Evolutionary conservation across 106 monocot genomes (phyloP).

Genomic region (Posidonia australis): DNA sequence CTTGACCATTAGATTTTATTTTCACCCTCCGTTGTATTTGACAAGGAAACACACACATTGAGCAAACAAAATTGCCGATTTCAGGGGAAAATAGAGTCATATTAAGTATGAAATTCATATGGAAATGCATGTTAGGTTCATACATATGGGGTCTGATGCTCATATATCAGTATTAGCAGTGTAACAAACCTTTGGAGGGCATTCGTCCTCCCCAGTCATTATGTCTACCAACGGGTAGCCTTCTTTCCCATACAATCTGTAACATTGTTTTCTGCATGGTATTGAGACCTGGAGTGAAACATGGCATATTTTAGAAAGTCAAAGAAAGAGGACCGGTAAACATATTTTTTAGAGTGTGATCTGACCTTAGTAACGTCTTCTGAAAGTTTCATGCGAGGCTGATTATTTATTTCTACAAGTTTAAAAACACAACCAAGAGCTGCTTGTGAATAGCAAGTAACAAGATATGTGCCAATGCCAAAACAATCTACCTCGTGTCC

Average conservation of each 20-base stretch:
- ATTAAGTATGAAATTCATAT: no score
- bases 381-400: conserved; percentile 96
- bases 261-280: conserved; percentile 85
- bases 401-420: conserved; percentile 90
- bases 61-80: no score
- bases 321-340: background rate
- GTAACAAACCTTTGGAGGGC: conserved; percentile 89
- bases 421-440: conserved; percentile 99
- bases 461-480: conserved; percentile 97
- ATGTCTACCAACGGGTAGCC: conserved; percentile 95
- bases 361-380: conserved; percentile 93
- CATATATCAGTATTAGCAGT: no score
- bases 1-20: no score
- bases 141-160: no score
- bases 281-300: conserved; percentile 65
- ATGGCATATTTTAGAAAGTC: background rate
- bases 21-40: no score
- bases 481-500: conserved; percentile 93
- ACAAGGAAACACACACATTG: no score
- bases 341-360: background rate
- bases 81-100: no score
- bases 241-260: conserved; percentile 90
- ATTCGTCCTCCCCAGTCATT: conserved; percentile 79
- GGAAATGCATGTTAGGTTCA: no score
- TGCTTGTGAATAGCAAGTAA: conserved; percentile 93